Evolutionary conservation across 371 early-diverging fungal species (phyloP), one percentile per base, ranked within the genome.

Genomic region (Mucor mucedo): DNA sequence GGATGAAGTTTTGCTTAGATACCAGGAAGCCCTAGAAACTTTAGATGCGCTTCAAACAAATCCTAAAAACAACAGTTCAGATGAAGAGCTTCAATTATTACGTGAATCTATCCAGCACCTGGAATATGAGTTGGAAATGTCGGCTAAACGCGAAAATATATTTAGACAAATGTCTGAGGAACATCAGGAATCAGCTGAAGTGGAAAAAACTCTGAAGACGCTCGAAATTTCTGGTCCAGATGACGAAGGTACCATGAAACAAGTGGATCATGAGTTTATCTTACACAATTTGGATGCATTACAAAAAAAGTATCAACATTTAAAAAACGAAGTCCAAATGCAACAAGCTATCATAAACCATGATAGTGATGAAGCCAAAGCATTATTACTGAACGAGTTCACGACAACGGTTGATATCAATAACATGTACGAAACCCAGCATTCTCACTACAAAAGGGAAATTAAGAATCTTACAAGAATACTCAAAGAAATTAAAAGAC

Each of bases 11-110:
- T 47, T 79, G 38, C 40, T 63, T 42, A 68, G 77, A 39, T 77
- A 81, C 32, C 75, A 80, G 63, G 77, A 77, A 47, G 65, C 66
- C 5, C 52, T 68, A 11, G 80, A 80, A 29, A 65, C 64, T 49
- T 47, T 68, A 3, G 75, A 73, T 7, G 11, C 48, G 2, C 35
- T 68, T 39, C 68, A 62, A 16, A 54, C 52, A 45, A 21, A 32
- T n/a, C 10, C 8, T 28, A 49, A 29, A 5, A 16, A 16, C 6
- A 32, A 49, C 11, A 42, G 29, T 10, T 21, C 42, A 16, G 52
- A 60, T 29, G 45, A 69, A n/a, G 69, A 69, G 42, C 45, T 69
- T 9, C 52, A 60, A 13, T 27, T 69, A 9, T 39, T 69, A 5
- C 55, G 65, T 5, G 57, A 69, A 40, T 64, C 65, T 5, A 60